Evolutionary conservation across 1,284 basidiomycete species (phyloP).

Genomic region (Hypsizygus ulmarius): DNA sequence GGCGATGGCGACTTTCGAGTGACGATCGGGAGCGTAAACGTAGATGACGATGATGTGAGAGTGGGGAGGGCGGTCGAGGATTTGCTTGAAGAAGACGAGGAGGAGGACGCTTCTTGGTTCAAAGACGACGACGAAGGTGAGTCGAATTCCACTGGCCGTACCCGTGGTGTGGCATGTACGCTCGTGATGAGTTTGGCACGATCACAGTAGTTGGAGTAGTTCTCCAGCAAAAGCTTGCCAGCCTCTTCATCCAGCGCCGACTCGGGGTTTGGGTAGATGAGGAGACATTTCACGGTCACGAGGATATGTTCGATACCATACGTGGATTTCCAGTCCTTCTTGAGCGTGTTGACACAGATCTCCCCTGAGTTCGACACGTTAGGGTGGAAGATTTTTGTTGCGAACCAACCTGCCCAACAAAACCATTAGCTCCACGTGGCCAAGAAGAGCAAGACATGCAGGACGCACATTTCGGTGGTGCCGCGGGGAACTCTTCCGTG

Average conservation of each 20-base stretch:
- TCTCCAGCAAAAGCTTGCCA: constrained; percentile 85
- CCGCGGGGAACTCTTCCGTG: constrained; percentile 85
- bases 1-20: constrained; percentile 19
- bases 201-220: constrained; percentile 83
- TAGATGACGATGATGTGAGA: constrained; percentile 18
- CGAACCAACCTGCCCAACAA: constrained; percentile 67
- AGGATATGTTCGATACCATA: constrained; percentile 91
- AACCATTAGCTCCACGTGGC: constrained; percentile 4
- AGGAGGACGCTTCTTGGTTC: constrained; percentile 18
- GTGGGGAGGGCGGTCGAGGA: constrained; percentile 16
- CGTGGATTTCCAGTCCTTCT: constrained; percentile 94
- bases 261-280: constrained; percentile 96
- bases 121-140: constrained; percentile 37
- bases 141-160: constrained; percentile 68
- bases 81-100: constrained; percentile 23
- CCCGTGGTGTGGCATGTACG: constrained; percentile 77
- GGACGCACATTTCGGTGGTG: constrained; percentile 85
- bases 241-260: constrained; percentile 94
- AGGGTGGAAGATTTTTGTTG: constrained; percentile 95
- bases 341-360: constrained; percentile 96
- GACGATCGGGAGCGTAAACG: constrained; percentile 17
- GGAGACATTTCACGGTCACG: constrained; percentile 88
- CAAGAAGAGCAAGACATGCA: constrained; percentile 6
- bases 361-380: constrained; percentile 89
- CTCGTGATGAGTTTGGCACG: constrained; percentile 81